These are phyloP conservation scores for Serendipita sp. DNA, from an alignment of 768 basidiomycete species.

Conservation along the genomic window DNA sequence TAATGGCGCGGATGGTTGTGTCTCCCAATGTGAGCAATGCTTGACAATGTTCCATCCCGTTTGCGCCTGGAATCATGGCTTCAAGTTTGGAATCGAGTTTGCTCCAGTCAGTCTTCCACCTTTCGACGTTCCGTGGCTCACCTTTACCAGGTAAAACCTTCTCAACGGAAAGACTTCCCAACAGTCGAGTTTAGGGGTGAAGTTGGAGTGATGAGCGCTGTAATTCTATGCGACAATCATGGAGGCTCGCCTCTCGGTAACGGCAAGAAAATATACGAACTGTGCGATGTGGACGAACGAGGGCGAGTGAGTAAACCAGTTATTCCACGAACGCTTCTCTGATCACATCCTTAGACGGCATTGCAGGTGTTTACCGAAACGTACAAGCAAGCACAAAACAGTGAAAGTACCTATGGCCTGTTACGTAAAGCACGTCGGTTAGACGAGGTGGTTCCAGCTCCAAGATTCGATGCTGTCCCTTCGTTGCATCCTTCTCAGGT, in stretches of 20 bases:
- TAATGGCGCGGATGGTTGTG: slow-evolving; percentile 52
- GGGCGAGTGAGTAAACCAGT: slow-evolving; percentile 44
- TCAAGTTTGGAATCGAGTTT: slow-evolving; percentile 86
- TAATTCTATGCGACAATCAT: slow-evolving; percentile 68
- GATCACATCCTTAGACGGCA: slow-evolving; percentile 41
- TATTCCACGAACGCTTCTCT: background rate
- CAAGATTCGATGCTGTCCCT: slow-evolving; percentile 6
- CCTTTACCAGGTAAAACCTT: slow-evolving; percentile 49
- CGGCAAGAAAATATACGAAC: slow-evolving; percentile 48
- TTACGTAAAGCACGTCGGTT: slow-evolving; percentile 79
- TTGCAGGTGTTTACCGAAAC: slow-evolving; percentile 72
- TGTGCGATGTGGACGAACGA: slow-evolving; percentile 72
- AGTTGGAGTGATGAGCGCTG: slow-evolving; percentile 59
- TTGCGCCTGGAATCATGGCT: slow-evolving; percentile 75
- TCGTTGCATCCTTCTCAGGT: background rate
- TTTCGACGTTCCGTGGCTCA: background rate
- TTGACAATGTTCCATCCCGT: slow-evolving; percentile 64
- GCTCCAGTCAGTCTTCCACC: slow-evolving; percentile 35
- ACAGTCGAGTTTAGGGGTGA: slow-evolving; percentile 62
- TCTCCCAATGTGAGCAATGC: slow-evolving; percentile 74
- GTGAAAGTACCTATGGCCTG: slow-evolving; percentile 56
- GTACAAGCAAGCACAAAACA: slow-evolving; percentile 64
- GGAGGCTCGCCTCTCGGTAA: slow-evolving; percentile 31
- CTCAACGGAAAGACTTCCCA: slow-evolving; percentile 47
- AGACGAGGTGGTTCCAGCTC: slow-evolving; percentile 39